Conservation (phyloP, 345 rosid genomes). For the Citrus australasica region DNA sequence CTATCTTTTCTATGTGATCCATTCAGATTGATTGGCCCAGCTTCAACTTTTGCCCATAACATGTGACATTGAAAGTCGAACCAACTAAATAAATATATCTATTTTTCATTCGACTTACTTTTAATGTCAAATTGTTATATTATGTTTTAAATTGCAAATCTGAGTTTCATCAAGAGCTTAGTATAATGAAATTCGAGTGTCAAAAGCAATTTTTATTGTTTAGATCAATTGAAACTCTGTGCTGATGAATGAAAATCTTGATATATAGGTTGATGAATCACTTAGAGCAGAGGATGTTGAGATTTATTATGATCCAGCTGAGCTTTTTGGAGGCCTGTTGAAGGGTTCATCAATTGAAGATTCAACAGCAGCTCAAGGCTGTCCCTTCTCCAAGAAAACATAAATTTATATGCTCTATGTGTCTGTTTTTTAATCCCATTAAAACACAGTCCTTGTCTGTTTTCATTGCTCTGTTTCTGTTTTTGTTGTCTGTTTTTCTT, state of each 20-base stretch:
- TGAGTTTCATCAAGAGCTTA: too few relatives aligned
- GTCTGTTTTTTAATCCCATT: too few relatives aligned
- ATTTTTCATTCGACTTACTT: too few relatives aligned
- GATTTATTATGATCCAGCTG: conserved; percentile 64
- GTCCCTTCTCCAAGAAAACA: conserved; percentile 17
- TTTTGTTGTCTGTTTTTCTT: too few relatives aligned
- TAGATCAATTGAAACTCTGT: too few relatives aligned
- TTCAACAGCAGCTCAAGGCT: conserved; percentile 11
- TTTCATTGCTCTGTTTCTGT: too few relatives aligned
- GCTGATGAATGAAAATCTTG: neutral
- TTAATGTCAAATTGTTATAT: too few relatives aligned
- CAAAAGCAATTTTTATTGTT: too few relatives aligned
- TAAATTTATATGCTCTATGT: neutral
- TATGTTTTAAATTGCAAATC: too few relatives aligned
- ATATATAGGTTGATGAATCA: conserved; percentile 55
- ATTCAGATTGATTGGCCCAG: neutral
- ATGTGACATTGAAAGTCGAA: neutral
- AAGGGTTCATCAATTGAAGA: conserved; percentile 22
- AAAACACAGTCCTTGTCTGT: too few relatives aligned
- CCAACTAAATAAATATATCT: too few relatives aligned
- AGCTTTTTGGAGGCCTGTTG: conserved; percentile 59
- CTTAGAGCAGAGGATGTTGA: conserved; percentile 65
- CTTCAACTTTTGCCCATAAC: neutral
- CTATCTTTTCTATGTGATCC: neutral
- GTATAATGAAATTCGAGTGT: too few relatives aligned